Evolutionary conservation across 768 basidiomycete species (phyloP).

Genomic region (Xanthoconium stramineum): DNA sequence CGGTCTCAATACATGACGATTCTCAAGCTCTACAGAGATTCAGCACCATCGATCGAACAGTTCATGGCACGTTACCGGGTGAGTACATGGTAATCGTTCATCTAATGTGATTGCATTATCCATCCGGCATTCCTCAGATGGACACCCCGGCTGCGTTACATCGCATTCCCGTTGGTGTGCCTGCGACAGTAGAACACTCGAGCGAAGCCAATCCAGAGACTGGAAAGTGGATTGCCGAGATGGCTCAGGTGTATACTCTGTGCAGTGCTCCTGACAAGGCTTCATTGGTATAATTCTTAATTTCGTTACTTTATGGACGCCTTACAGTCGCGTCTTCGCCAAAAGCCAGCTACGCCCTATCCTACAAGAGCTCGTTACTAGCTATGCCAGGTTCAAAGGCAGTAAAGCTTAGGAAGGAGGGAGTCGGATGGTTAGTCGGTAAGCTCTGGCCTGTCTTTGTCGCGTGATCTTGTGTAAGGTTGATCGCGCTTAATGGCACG

Average conservation of each 20-base stretch:
- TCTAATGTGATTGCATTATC: background rate
- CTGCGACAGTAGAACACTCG: conserved; percentile 95
- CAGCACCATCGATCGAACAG: conserved; percentile 78
- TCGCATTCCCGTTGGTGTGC: conserved; percentile 86
- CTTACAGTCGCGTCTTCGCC: conserved; percentile 83
- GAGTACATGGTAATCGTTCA: conserved; percentile 20
- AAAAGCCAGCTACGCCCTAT: conserved; percentile 97
- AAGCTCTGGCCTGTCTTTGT: conserved; percentile 22
- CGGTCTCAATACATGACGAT: conserved; percentile 97
- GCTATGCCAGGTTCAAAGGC: conserved; percentile 91
- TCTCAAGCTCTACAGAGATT: conserved; percentile 90
- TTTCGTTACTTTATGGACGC: conserved; percentile 99
- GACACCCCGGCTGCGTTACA: conserved; percentile 92
- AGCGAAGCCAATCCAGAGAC: conserved; percentile 90
- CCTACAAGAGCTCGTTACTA: conserved; percentile 90
- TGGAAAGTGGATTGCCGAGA: conserved; percentile 96
- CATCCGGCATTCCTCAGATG: conserved; percentile 51
- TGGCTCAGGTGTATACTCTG: conserved; percentile 69
- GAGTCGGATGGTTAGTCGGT: conserved; percentile 89
- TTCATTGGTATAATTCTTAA: conserved; percentile 35
- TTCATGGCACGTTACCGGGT: conserved; percentile 91
- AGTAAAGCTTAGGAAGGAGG: conserved; percentile 97
- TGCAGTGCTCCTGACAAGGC: background rate
- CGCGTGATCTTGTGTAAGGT: conserved; percentile 44
- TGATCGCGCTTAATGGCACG: conserved; percentile 96